Base-by-base conservation (phyloP, 345 rosid genomes). In the Dimocarpus longan region DNA sequence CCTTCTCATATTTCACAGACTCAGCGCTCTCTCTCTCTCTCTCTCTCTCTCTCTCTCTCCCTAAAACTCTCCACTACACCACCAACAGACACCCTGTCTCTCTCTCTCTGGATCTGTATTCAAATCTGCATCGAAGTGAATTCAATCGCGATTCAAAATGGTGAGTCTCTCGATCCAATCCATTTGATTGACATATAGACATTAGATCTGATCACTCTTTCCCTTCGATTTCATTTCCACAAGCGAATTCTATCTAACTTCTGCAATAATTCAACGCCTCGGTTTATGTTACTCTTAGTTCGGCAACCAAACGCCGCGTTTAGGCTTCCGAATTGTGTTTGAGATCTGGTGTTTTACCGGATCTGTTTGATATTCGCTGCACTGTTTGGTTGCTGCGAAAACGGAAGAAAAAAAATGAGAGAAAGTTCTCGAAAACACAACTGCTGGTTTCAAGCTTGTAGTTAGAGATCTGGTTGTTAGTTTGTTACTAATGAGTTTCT, bases 191-290 rank as follows among this genome's bases (percentile, higher is more conserved):
- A 48, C 19, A 42, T 66, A 63, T 48, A 65, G 48, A 32, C 73
- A 24, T 56, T 76, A 76, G 79, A 76, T 76, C 79, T 76, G 79
- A 56, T 76, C 56, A 67, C 21, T 40, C 22, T 19, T 10, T 68
- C 12, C 9, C 79, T 24, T 68, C 71, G 57, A 56, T 76, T 56
- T 66, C 19, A 76, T 68, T 67, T 68, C 54, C 5, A 5, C 18
- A 9, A 12, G 28, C 12, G 42, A 67, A 67, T 67, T 76, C 5
- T 76, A 50, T 48, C 70, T 50, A n/a, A n/a, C 21, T n/a, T 21
- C 37, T 76, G 54, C 24, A 4, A 2, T 50, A 65, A 50, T 75
- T 75, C 32, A 66, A 65, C 56, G 40, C 50, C 13, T 6, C 32
- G 3, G 52, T 57, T 73, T 0, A 37, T 26, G 69, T 10, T 10